phyloP scores from a whole-genome alignment of 2,329 filamentous ascomycete genomes.

The Blastomyces percursus region DNA sequence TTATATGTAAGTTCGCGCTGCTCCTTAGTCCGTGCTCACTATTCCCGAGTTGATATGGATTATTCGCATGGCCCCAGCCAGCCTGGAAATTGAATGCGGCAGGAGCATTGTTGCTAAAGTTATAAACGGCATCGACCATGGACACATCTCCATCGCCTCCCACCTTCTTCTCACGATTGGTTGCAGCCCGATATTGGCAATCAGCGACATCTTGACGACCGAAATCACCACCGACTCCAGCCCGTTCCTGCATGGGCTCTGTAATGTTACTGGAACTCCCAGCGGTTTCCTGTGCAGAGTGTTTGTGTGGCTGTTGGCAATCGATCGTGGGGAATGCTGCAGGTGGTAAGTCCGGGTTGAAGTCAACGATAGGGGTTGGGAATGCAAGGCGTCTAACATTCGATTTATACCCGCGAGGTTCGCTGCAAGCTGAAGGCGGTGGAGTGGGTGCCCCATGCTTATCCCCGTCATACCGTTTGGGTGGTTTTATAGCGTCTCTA shows the following conservation, averaged over 20 bases:
- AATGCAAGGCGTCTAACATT: slow-evolving; percentile 8
- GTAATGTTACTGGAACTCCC: neutral
- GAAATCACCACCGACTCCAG: neutral
- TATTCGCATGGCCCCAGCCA: neutral
- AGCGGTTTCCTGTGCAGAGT: neutral
- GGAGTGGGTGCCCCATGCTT: slow-evolving; percentile 13
- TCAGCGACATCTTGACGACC: neutral
- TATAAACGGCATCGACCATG: neutral
- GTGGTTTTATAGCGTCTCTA: slow-evolving; percentile 23
- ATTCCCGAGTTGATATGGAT: neutral
- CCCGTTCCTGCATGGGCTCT: neutral
- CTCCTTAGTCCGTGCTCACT: neutral
- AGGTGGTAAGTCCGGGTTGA: slow-evolving; percentile 30
- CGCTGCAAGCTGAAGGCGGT: slow-evolving; percentile 9
- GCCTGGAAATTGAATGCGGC: neutral
- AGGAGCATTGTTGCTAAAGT: neutral
- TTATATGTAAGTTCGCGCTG: neutral
- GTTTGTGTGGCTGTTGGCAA: neutral
- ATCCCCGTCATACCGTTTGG: slow-evolving; percentile 23
- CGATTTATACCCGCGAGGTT: slow-evolving; percentile 10
- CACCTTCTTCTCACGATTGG: neutral
- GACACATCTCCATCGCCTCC: neutral
- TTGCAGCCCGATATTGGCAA: neutral
- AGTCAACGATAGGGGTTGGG: slow-evolving; percentile 21
- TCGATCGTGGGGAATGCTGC: slow-evolving; percentile 35